Conservation (phyloP, 495 filamentous ascomycete species). For the Aspergillus heteromorphus region DNA sequence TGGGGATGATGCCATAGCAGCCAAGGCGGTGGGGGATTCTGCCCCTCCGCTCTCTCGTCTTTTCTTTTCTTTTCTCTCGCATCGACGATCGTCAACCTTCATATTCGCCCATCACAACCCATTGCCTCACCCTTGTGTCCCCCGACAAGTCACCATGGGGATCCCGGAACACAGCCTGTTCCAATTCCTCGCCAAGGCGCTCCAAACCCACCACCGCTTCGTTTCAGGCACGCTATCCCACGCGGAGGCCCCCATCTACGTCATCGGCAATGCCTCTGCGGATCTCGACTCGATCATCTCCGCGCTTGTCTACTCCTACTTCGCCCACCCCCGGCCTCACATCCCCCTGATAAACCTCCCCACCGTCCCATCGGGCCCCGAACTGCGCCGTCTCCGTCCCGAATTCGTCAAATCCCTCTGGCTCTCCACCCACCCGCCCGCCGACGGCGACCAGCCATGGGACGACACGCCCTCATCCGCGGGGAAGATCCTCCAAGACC, state of each 20-base stretch:
- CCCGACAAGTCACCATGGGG: not conserved
- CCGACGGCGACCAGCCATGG: constrained; percentile 18
- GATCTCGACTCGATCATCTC: constrained; percentile 92
- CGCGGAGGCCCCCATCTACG: constrained; percentile 35
- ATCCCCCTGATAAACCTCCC: constrained; percentile 78
- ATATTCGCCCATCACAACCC: not conserved
- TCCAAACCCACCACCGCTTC: constrained; percentile 31
- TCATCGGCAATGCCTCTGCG: constrained; percentile 45
- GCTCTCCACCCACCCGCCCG: constrained; percentile 32
- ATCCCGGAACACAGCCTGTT: constrained; percentile 21
- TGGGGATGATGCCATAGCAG: not conserved
- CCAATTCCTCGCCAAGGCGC: constrained; percentile 35
- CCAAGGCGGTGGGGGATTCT: not conserved
- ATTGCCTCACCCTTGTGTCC: not conserved
- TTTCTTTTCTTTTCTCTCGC: not conserved
- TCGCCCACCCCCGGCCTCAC: constrained; percentile 58
- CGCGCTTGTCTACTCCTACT: constrained; percentile 79
- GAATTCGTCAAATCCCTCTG: constrained; percentile 58
- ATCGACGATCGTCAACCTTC: not conserved
- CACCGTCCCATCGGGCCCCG: constrained; percentile 52
- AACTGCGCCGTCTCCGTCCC: constrained; percentile 57
- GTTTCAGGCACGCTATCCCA: constrained; percentile 21
- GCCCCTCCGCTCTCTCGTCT: not conserved
- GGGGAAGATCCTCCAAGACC: constrained; percentile 33
- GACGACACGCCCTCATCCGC: constrained; percentile 25